Evolutionary conservation across 1,284 basidiomycete genomes (phyloP).

Genomic region (Cerioporus squamosus): DNA sequence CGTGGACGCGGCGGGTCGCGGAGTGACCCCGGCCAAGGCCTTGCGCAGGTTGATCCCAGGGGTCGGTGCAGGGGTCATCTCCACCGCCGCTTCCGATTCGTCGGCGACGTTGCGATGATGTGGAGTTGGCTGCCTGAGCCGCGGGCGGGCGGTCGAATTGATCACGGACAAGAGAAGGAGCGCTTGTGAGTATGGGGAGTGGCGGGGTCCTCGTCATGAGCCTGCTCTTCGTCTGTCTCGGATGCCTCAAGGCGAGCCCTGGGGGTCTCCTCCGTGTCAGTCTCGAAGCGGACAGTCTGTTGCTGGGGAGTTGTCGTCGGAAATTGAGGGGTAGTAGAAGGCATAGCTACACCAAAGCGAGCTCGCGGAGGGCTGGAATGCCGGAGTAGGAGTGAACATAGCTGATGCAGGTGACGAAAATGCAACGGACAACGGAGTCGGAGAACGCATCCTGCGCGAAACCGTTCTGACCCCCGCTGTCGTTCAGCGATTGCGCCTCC

Average conservation of each 20-base stretch:
- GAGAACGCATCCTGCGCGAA: conserved; percentile 28
- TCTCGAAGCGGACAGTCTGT: conserved; percentile 23
- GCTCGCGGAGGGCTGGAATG: conserved; percentile 58
- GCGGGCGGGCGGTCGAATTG: conserved; percentile 76
- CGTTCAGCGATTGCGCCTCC: conserved; percentile 23
- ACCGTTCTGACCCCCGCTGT: conserved; percentile 16
- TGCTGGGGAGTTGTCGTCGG: conserved; percentile 27
- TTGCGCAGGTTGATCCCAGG: conserved; percentile 40
- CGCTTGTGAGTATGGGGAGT: conserved; percentile 72
- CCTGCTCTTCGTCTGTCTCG: conserved; percentile 13
- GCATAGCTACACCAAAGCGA: conserved; percentile 54
- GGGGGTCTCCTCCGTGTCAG: conserved; percentile 25
- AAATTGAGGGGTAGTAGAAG: conserved; percentile 22
- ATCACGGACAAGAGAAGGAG: conserved; percentile 80
- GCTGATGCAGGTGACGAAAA: conserved; percentile 41
- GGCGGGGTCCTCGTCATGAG: conserved; percentile 36
- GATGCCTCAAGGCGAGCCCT: conserved; percentile 17
- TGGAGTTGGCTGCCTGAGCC: conserved; percentile 66
- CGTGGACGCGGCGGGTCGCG: conserved; percentile 48
- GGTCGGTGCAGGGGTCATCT: conserved; percentile 34
- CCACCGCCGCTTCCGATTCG: conserved; percentile 11
- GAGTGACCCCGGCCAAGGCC: conserved; percentile 67
- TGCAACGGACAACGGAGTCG: conserved; percentile 45
- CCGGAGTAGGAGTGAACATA: conserved; percentile 64
- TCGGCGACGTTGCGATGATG: conserved; percentile 50